Base-by-base conservation (phyloP, 1,284 basidiomycete species). In the Microbotryum saponariae region DNA sequence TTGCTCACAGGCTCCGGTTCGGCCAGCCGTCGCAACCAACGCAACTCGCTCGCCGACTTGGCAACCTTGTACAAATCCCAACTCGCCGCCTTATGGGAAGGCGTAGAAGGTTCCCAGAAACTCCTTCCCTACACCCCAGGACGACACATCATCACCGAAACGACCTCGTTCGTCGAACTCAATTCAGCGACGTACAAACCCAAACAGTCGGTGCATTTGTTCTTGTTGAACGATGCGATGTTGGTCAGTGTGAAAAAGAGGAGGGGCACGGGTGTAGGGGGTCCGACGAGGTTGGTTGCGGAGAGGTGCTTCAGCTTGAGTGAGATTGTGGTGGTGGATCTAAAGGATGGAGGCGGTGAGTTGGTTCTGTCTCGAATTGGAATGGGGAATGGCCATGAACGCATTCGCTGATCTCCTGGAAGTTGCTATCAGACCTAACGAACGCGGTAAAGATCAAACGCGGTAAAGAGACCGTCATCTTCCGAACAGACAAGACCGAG, bases 161-260 rank as follows among this genome's bases (percentile, higher is more conserved):
- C 90, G 60, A 86, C 91, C 61, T 84, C 85, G 37, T 86, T 97
- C 57, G 81, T 86, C 64, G 85, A 89, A 62, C 80, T 98, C 51
- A 96, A 98, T 70, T 81, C 91, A 0, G 94, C 96, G 2, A 98
- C 96, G 0, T 98, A 97, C 81, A 94, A 91, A 75, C 83, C 89
- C 14, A 86, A 88, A 59, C 88, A 91, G 62, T 82, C 84, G 49
- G 90, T 94, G 44, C 86, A 88, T 65, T 87, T 98, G 70, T 89
- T 97, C 58, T 79, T 98, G 10, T 80, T 98, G 18, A 91, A 94
- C 72, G 96, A 98, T 74, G 81, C 89, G 14, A 83, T 98, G 14
- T 79, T 98, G 25, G 86, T 97, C 0, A 91, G 92, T 1, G 82
- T 88, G 66, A 71, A 72, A 63, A 71, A 71, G 58, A 57, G 70